Evolutionary conservation across 768 basidiomycete species (phyloP).

Genomic region (Suillus plorans): DNA sequence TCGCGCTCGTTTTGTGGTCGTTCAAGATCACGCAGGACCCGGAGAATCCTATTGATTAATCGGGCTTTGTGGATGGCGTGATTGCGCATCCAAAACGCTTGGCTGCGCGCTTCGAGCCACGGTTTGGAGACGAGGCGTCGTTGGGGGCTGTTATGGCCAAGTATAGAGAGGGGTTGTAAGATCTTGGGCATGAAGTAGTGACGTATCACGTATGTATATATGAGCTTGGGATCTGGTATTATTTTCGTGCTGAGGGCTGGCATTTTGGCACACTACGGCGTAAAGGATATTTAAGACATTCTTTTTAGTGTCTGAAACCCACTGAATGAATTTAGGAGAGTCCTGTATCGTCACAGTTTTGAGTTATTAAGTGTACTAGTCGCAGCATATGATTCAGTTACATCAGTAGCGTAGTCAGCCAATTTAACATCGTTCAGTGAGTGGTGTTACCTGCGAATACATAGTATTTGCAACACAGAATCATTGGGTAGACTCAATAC

Average conservation of each 20-base stretch:
- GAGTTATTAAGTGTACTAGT: too few species aligned
- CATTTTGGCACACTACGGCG: background rate
- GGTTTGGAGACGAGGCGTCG: slow-evolving; percentile 27
- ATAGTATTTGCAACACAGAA: too few species aligned
- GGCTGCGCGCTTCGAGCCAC: slow-evolving; percentile 53
- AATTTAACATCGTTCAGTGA: too few species aligned
- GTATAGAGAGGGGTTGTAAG: slow-evolving; percentile 21
- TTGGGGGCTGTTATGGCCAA: slow-evolving; percentile 27
- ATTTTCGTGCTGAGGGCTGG: background rate
- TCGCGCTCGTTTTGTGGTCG: slow-evolving; percentile 63
- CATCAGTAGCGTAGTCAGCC: too few species aligned
- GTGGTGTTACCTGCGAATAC: too few species aligned
- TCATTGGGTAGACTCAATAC: too few species aligned
- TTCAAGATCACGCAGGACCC: slow-evolving; percentile 57
- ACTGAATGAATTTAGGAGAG: too few species aligned
- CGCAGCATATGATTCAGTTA: too few species aligned
- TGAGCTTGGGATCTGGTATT: background rate
- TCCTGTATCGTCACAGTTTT: too few species aligned
- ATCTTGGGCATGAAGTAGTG: background rate
- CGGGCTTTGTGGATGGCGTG: slow-evolving; percentile 62
- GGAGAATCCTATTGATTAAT: slow-evolving; percentile 53
- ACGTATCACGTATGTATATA: background rate
- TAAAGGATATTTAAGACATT: background rate
- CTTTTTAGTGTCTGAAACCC: background rate
- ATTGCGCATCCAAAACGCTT: slow-evolving; percentile 67